phyloP scores from a whole-genome alignment of 2,329 filamentous ascomycete genomes.

The Botrytis fabae region DNA sequence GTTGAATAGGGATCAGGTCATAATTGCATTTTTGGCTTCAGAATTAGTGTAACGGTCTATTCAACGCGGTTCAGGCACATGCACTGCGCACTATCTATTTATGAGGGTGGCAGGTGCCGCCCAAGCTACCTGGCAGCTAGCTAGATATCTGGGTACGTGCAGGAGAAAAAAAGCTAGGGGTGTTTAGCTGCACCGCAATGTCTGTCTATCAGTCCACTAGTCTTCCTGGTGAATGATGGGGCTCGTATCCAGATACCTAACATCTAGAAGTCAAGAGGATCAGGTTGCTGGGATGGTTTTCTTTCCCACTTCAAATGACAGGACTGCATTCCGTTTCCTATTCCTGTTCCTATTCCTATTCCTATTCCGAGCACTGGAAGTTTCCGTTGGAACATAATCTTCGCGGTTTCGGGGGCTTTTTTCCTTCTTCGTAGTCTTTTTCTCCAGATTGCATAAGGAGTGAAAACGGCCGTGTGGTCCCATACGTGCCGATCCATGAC shows the following conservation, averaged over 20 bases:
- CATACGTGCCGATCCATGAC: background rate
- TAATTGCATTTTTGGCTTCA: background rate
- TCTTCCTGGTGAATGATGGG: background rate
- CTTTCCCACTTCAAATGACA: background rate
- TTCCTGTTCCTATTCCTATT: background rate
- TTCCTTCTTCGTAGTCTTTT: background rate
- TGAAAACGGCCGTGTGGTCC: background rate
- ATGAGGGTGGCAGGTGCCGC: background rate
- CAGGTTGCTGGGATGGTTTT: background rate
- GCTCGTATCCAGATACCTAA: background rate
- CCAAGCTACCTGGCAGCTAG: background rate
- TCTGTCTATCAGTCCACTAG: background rate
- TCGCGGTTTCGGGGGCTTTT: background rate
- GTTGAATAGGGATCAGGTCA: background rate
- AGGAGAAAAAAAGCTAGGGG: background rate
- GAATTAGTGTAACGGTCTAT: slow-evolving; percentile 4
- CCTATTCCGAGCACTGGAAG: background rate
- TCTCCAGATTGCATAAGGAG: background rate
- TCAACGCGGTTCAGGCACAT: slow-evolving; percentile 1
- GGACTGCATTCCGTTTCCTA: background rate
- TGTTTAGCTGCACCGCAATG: background rate
- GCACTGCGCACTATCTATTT: background rate
- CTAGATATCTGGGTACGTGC: background rate
- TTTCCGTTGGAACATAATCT: background rate
- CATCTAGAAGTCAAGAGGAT: background rate